Percentiles rank a stretch among this genome's conserved stretches.
Conservation (phyloP, 768 basidiomycete species). For the Boletus sp. region DNA sequence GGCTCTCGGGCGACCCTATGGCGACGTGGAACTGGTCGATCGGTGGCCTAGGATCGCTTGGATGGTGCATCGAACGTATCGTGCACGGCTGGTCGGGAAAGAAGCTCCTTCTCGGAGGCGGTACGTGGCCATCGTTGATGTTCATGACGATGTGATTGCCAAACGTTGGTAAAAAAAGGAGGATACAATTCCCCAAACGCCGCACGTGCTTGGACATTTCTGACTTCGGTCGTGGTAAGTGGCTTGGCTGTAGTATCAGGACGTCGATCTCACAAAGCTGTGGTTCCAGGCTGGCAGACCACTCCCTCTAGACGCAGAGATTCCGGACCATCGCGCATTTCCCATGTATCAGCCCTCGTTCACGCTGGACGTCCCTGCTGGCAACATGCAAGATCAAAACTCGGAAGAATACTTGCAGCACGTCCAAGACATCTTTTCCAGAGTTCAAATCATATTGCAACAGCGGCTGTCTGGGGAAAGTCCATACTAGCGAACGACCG, state of each 20-base stretch:
- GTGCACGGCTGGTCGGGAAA: constrained; percentile 56
- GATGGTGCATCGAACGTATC: constrained; percentile 61
- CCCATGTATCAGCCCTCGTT: constrained; percentile 79
- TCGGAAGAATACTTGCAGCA: constrained; percentile 50
- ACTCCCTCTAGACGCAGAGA: constrained; percentile 56
- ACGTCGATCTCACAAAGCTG: background rate
- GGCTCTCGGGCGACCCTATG: constrained; percentile 81
- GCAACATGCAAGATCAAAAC: constrained; percentile 76
- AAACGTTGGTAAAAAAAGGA: constrained; percentile 42
- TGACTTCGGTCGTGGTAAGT: constrained; percentile 75
- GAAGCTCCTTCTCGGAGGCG: constrained; percentile 75
- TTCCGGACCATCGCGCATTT: constrained; percentile 76
- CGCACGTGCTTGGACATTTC: constrained; percentile 82
- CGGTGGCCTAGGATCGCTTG: constrained; percentile 56
- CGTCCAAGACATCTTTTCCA: constrained; percentile 43
- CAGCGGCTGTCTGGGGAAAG: constrained; percentile 10
- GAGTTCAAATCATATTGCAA: constrained; percentile 28
- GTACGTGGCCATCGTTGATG: constrained; percentile 34
- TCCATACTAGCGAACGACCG: background rate
- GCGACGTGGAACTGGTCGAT: constrained; percentile 72
- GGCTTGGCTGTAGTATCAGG: background rate
- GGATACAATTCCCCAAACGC: constrained; percentile 84
- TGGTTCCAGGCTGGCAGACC: constrained; percentile 49
- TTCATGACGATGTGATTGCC: background rate
- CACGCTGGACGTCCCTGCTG: constrained; percentile 69